A percentile compares a stretch with the other conserved stretches of the same genome.
Evolutionary conservation across 305 asterid genomes (phyloP).

Genomic region (Ajuga reptans): DNA sequence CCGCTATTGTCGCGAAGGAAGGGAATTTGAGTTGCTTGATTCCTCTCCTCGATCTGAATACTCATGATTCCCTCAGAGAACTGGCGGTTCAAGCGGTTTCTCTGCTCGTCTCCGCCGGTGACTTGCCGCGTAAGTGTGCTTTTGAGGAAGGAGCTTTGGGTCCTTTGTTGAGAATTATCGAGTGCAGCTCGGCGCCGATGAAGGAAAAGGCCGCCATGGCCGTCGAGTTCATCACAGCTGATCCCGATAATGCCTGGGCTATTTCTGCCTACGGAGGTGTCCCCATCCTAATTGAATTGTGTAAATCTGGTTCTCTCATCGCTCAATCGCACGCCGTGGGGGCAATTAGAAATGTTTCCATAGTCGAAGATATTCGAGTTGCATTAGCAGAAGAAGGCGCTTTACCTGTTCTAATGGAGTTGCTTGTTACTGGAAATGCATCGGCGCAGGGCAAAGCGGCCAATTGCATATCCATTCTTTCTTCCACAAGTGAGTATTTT

Average conservation of each 20-base stretch:
- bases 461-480: constrained; percentile 60
- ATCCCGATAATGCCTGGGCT: constrained; percentile 90
- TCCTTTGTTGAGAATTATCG: constrained; percentile 60
- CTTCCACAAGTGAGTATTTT: constrained; percentile 56
- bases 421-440: constrained; percentile 54
- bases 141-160: constrained; percentile 95
- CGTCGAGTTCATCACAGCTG: constrained; percentile 68
- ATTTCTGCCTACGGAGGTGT: constrained; percentile 84
- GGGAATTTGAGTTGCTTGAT: constrained; percentile 52
- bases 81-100: constrained; percentile 62
- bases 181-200: constrained; percentile 52
- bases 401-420: constrained; percentile 49
- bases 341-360: constrained; percentile 55
- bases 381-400: constrained; percentile 72
- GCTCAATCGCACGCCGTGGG: constrained; percentile 76
- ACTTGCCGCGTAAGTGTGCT: constrained; percentile 56
- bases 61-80: constrained; percentile 41
- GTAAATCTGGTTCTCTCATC: constrained; percentile 61
- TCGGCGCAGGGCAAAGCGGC: constrained; percentile 67
- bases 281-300: constrained; percentile 52
- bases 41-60: constrained; percentile 45
- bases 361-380: constrained; percentile 54
- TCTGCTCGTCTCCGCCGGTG: constrained; percentile 50
- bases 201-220: constrained; percentile 87
- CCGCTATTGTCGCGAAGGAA: constrained; percentile 46